Conservation (phyloP, 1,284 basidiomycete species). For the Microbotryum violaceum region DNA sequence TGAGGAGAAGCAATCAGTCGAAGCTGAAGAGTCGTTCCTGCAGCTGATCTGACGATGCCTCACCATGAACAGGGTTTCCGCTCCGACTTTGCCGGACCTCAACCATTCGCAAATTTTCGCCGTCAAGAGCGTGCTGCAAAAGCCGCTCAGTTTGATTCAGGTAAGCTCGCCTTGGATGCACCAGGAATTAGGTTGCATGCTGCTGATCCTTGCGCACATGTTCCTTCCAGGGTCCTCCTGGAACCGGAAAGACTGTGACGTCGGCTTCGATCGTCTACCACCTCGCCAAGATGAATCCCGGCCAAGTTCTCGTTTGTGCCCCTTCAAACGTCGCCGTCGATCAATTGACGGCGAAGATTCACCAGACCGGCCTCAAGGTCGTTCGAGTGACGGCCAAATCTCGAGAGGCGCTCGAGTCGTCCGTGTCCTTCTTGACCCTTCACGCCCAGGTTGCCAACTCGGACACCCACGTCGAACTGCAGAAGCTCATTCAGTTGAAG, state of each 20-base stretch:
- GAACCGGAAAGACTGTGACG: slow-evolving; percentile 98
- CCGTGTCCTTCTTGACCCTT: slow-evolving; percentile 84
- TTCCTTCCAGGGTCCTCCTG: slow-evolving; percentile 68
- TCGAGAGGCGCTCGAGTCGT: slow-evolving; percentile 91
- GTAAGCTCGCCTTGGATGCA: slow-evolving; percentile 31
- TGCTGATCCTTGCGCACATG: background rate
- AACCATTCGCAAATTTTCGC: slow-evolving; percentile 99
- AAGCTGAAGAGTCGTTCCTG: background rate
- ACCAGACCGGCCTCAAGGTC: slow-evolving; percentile 91
- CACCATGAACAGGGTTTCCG: slow-evolving; percentile 59
- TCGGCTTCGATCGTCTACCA: slow-evolving; percentile 99
- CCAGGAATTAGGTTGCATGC: background rate
- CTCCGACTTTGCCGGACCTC: slow-evolving; percentile 92
- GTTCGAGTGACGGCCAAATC: slow-evolving; percentile 97
- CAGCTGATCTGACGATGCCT: background rate
- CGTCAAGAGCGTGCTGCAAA: slow-evolving; percentile 95
- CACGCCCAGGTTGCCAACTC: slow-evolving; percentile 93
- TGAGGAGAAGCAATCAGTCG: slow-evolving; percentile 5
- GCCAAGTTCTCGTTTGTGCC: slow-evolving; percentile 96
- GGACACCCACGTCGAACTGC: slow-evolving; percentile 85
- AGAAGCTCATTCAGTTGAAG: slow-evolving; percentile 96
- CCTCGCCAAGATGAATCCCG: slow-evolving; percentile 98
- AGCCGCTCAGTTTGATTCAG: slow-evolving; percentile 95
- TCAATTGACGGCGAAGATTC: slow-evolving; percentile 98
- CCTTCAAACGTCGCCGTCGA: slow-evolving; percentile 99